Evolutionary conservation across 805 yeast genomes (phyloP).

Genomic region (Pichia ethanolica): DNA sequence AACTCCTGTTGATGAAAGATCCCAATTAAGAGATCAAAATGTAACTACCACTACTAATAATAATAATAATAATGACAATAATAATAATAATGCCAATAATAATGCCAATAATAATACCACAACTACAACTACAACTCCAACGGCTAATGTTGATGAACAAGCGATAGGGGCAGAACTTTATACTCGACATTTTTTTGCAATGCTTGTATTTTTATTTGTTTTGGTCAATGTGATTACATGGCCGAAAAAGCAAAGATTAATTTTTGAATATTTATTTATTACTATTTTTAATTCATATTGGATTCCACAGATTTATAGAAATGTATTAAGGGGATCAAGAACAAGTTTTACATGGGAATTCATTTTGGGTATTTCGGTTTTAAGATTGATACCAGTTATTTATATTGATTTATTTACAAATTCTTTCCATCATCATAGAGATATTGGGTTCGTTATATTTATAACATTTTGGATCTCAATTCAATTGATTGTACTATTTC

Average conservation of each 20-base stretch:
- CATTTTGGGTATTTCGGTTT: slow-evolving; percentile 56
- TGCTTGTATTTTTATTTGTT: slow-evolving; percentile 49
- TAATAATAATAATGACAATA: slow-evolving; percentile 13
- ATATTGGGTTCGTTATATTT: slow-evolving; percentile 39
- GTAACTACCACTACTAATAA: slow-evolving; percentile 9
- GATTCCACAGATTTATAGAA: slow-evolving; percentile 84
- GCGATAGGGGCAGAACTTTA: slow-evolving; percentile 51
- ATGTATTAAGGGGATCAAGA: slow-evolving; percentile 60
- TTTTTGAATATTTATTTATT: slow-evolving; percentile 51
- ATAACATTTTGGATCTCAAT: slow-evolving; percentile 48
- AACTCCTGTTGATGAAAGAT: slow-evolving; percentile 35
- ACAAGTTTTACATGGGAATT: slow-evolving; percentile 68
- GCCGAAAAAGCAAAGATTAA: slow-evolving; percentile 48
- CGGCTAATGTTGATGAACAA: slow-evolving; percentile 41
- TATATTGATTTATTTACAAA: slow-evolving; percentile 47
- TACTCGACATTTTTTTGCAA: slow-evolving; percentile 46
- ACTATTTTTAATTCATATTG: slow-evolving; percentile 62
- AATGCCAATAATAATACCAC: neutral
- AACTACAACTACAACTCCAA: slow-evolving; percentile 17
- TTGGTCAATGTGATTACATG: slow-evolving; percentile 52
- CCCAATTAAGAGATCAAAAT: slow-evolving; percentile 5
- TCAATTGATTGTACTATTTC: slow-evolving; percentile 50
- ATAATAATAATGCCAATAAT: neutral
- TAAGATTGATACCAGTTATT: slow-evolving; percentile 56
- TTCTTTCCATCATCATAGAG: slow-evolving; percentile 65